Evolutionary conservation across 2,329 filamentous ascomycete genomes (phyloP), one percentile per base, ranked within the genome.

Genomic region (Erysiphe pulchra): DNA sequence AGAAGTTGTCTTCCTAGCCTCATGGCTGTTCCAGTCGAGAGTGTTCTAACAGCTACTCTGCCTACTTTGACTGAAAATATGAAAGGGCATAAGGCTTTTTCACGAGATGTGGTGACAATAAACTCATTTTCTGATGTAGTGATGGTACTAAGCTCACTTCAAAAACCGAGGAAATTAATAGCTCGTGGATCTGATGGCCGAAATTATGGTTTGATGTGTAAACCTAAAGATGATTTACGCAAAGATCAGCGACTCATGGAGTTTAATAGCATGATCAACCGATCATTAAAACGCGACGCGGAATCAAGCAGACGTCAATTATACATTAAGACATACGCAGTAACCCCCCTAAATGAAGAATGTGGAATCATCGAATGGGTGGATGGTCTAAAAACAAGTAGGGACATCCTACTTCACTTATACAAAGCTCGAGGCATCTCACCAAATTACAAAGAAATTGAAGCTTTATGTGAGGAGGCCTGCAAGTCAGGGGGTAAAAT

Each of bases 331-430:
- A 98, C 90, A 0, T 98, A 99, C 55, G 85, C 84, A 7, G 92
- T 99, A 12, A 93, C 87, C 4, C 92, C 90, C 1, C 66, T 99
- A 42, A 95, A 93, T 58, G 92, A 98, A 62, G 87, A 95, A 62
- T 95, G 90, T 53, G 90, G 90, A 48, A 79, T 93, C 50, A 93
- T 98, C 53, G 90, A 99, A 63, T 99, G 90, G 90, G 85, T 99
- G 30, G 84, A 93, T 54, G 90, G 90, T 9, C 76, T 98, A 53
- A 92, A 87, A 59, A 92, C 90, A 2, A 72, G 95, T 57, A 77
- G 92, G 50, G 90, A 98, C 54, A 90, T 95, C 50, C 68, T 98
- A 44, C 68, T 92, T 43, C 73, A 70, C 46, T 69, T 84, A 44
- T 87, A 94, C 57, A 73, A 74, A 50, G 72, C 83, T 51, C 79